Evolutionary conservation across 1,139 yeast species (phyloP).

Genomic region (Geotrichum carabidarum): DNA sequence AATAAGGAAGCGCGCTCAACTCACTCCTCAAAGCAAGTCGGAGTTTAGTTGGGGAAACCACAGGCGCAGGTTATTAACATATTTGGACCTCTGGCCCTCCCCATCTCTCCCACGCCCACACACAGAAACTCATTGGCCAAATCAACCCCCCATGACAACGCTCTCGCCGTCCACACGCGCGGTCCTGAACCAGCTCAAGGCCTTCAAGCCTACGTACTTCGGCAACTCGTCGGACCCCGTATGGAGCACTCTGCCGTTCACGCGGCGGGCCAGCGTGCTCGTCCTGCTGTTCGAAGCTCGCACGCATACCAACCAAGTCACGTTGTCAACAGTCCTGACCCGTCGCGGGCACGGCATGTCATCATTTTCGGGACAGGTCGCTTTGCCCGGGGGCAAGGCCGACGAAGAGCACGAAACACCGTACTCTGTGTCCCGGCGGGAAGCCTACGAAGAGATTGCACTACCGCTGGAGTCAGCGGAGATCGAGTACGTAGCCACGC

Average conservation of each 20-base stretch:
- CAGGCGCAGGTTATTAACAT: too few species aligned
- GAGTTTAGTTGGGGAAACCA: too few species aligned
- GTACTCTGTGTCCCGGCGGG: constrained; percentile 71
- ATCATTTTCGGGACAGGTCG: constrained; percentile 80
- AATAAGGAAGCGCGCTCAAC: too few species aligned
- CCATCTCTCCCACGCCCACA: background rate
- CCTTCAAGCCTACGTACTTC: constrained; percentile 4
- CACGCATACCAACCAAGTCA: constrained; percentile 47
- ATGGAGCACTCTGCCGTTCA: constrained; percentile 55
- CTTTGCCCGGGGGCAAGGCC: constrained; percentile 70
- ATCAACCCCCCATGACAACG: background rate
- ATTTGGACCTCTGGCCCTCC: background rate
- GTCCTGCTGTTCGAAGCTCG: constrained; percentile 57
- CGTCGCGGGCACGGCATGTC: constrained; percentile 64
- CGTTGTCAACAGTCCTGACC: constrained; percentile 69
- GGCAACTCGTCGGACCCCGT: constrained; percentile 28
- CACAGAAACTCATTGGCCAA: too few species aligned
- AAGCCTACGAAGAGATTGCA: constrained; percentile 84
- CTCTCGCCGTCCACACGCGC: constrained; percentile 10
- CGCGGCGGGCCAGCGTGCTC: constrained; percentile 73
- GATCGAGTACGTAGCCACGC: constrained; percentile 52
- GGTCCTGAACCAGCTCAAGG: constrained; percentile 9
- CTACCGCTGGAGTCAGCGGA: constrained; percentile 50
- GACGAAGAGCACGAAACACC: constrained; percentile 50
- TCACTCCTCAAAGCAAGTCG: too few species aligned